Base-by-base conservation (phyloP, 2,329 filamentous ascomycete genomes). In the Fusarium nodosum region DNA sequence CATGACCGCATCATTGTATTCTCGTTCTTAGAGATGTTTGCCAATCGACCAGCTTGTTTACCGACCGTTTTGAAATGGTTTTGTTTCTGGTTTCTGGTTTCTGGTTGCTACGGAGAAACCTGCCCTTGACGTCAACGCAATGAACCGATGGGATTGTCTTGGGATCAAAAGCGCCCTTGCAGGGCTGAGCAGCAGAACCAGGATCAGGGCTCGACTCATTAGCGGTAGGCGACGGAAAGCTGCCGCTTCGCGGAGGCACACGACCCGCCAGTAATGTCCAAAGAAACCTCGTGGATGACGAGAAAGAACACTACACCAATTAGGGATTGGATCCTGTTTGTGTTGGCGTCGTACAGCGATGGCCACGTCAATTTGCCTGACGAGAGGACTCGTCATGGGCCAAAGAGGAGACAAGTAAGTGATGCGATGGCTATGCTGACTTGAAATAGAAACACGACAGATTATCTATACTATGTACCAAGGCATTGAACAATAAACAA, bases 341-440 rank as follows among this genome's bases (percentile, higher is more conserved):
- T 26, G 55, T 53, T 70, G 63, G 64, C 47, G 48, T 68, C 30
- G 20, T 44, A 68, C 67, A 64, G 22, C 63, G 41, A 24, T 28
- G 66, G 67, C 67, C 67, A 70, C 68, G 59, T 68, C 66, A 64
- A 66, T 38, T 46, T 50, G 47, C 52, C 44, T 48, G 30, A 45
- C 15, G 42, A 39, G 48, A 30, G 12, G 24, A 36, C 22, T 36
- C 31, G 47, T 26, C 22, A 50, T 56, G 33, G 53, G 47, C 12
- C 36, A 18, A 51, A 54, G 45, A 34, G 24, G 30, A 34, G 38
- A 41, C 9, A 69, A 56, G 62, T 59, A 59, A 53, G 66, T 63
- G 67, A 58, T 68, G 63, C 50, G 45, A 66, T 31, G 48, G 39
- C 20, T 36, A 36, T 39, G 36, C n/a, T 33, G 41, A 52, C 30